Evolutionary conservation across 305 asterid genomes (phyloP).

Genomic region (Fraxinus latifolia): DNA sequence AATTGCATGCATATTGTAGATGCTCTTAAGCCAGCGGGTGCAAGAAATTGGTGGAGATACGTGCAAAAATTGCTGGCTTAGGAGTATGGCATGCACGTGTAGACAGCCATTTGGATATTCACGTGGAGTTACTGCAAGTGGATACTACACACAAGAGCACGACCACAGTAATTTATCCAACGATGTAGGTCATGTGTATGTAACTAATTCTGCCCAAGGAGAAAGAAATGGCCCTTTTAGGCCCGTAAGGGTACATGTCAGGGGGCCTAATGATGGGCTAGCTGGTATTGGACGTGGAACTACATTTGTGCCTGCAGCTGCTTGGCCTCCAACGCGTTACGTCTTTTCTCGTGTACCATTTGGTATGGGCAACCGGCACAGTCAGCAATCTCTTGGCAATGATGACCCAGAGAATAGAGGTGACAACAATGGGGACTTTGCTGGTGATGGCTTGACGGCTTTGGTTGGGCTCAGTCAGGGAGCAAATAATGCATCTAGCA

Average conservation of each 20-base stretch:
- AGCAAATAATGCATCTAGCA: constrained; percentile 47
- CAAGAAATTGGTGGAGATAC: constrained; percentile 87
- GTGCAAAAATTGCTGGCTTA: constrained; percentile 78
- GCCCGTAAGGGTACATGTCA: constrained; percentile 80
- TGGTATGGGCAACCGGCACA: constrained; percentile 77
- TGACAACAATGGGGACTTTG: constrained; percentile 64
- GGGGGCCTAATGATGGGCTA: constrained; percentile 86
- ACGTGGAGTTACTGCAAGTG: constrained; percentile 51
- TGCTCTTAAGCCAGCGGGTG: constrained; percentile 91
- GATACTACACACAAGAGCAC: constrained; percentile 72
- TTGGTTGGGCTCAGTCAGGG: constrained; percentile 95
- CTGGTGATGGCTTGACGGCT: constrained; percentile 93
- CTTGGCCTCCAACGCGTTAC: constrained; percentile 96
- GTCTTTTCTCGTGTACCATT: constrained; percentile 96
- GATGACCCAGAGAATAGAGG: constrained; percentile 76
- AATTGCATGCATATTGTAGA: constrained; percentile 42
- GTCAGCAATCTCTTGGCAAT: constrained; percentile 70
- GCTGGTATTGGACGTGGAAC: constrained; percentile 95
- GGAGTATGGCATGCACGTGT: constrained; percentile 70
- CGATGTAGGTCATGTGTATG: constrained; percentile 62
- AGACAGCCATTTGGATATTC: constrained; percentile 70
- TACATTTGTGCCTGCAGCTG: constrained; percentile 71
- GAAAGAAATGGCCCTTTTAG: constrained; percentile 75
- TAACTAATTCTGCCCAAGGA: constrained; percentile 68
- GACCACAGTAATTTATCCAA: constrained; percentile 54